A percentile compares a stretch with the other conserved stretches of the same genome.
Conservation (phyloP, 2,329 filamentous ascomycete genomes). For the Tolypocladium album region DNA sequence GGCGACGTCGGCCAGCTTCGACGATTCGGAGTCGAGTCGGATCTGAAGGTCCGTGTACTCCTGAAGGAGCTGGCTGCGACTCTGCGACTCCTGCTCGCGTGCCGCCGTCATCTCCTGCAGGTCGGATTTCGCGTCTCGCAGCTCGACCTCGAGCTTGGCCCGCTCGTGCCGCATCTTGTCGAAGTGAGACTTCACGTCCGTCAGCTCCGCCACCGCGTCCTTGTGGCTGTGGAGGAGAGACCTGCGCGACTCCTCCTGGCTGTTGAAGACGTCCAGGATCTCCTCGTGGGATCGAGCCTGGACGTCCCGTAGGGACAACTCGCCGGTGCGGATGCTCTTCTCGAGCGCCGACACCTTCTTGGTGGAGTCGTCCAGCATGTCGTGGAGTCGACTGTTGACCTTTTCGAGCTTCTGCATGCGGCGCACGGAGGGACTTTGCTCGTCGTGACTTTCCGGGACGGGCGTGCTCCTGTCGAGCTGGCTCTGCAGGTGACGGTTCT, state of each 20-base stretch:
- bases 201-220: conserved; percentile 71
- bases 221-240: conserved; percentile 78
- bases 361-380: conserved; percentile 86
- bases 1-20: conserved; percentile 71
- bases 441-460: conserved; percentile 54
- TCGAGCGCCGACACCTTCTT: conserved; percentile 88
- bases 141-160: conserved; percentile 69
- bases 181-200: conserved; percentile 76
- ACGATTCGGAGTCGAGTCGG: conserved; percentile 78
- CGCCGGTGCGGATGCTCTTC: conserved; percentile 74
- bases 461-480: conserved; percentile 66
- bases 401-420: conserved; percentile 87
- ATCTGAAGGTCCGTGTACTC: conserved; percentile 94
- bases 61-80: conserved; percentile 76
- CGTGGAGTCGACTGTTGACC: conserved; percentile 82
- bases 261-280: conserved; percentile 83
- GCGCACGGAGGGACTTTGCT: conserved; percentile 68
- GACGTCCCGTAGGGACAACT: conserved; percentile 80
- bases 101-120: conserved; percentile 68
- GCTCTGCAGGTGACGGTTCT: conserved; percentile 83
- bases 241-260: conserved; percentile 80
- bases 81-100: conserved; percentile 79
- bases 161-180: conserved; percentile 80
- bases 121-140: conserved; percentile 75
- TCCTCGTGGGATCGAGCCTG: conserved; percentile 93